phyloP scores from a whole-genome alignment of 2,329 filamentous ascomycete species.

The Furcasterigmium sp. region DNA sequence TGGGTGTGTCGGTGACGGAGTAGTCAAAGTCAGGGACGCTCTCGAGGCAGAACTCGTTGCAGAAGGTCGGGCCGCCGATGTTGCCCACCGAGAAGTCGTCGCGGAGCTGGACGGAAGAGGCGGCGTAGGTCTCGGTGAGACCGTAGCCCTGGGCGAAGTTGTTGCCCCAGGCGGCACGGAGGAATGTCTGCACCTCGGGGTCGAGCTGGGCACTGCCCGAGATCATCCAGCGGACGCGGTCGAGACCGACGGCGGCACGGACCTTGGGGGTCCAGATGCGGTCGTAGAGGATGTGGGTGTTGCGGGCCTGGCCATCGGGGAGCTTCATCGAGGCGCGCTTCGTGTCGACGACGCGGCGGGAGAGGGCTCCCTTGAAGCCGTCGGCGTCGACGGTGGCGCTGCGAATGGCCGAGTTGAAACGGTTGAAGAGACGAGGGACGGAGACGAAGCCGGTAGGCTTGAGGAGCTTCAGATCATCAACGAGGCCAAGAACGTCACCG shows the following conservation, averaged over 20 bases:
- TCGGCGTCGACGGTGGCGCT: slow-evolving; percentile 71
- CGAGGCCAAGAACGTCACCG: slow-evolving; percentile 77
- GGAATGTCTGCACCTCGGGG: slow-evolving; percentile 80
- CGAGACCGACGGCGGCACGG: slow-evolving; percentile 72
- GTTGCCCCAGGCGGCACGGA: slow-evolving; percentile 76
- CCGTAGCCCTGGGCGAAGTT: slow-evolving; percentile 85
- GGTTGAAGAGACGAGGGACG: slow-evolving; percentile 87
- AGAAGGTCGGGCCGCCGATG: slow-evolving; percentile 67
- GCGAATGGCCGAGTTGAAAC: slow-evolving; percentile 80
- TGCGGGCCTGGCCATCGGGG: slow-evolving; percentile 67
- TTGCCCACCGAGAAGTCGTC: slow-evolving; percentile 74
- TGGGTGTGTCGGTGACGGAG: slow-evolving; percentile 76
- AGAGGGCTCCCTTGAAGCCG: slow-evolving; percentile 76
- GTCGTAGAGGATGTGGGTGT: slow-evolving; percentile 74
- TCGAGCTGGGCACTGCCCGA: slow-evolving; percentile 90
- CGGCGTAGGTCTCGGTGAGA: slow-evolving; percentile 87
- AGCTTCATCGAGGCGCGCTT: slow-evolving; percentile 78
- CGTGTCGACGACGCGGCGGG: slow-evolving; percentile 69
- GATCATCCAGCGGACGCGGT: slow-evolving; percentile 67
- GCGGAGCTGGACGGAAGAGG: slow-evolving; percentile 61
- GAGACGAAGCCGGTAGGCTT: slow-evolving; percentile 79
- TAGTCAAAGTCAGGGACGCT: slow-evolving; percentile 96
- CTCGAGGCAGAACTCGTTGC: slow-evolving; percentile 70
- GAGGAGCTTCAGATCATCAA: slow-evolving; percentile 87
- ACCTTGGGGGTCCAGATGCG: slow-evolving; percentile 91